phyloP scores from a whole-genome alignment of 2,329 filamentous ascomycete species.

The Colletotrichum aenigma region DNA sequence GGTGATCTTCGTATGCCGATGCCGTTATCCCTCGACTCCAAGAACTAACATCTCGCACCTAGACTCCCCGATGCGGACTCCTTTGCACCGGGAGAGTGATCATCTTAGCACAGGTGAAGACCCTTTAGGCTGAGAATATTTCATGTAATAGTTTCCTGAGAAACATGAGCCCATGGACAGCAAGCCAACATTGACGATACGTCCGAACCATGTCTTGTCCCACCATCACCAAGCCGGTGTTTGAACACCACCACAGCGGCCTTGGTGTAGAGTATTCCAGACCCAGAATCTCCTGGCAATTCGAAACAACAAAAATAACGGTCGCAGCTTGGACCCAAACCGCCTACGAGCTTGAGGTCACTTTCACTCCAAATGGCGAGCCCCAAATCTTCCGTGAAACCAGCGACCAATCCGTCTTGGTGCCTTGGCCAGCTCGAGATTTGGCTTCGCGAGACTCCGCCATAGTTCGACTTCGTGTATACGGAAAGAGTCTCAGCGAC shows the following conservation, averaged over 20 bases:
- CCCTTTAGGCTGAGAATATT: neutral
- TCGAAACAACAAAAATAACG: neutral
- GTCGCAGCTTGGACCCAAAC: slow-evolving; percentile 16
- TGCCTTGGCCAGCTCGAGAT: slow-evolving; percentile 23
- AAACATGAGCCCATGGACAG: neutral
- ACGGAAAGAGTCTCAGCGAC: slow-evolving; percentile 19
- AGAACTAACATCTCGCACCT: neutral
- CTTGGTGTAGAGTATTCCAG: slow-evolving; percentile 11
- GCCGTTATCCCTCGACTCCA: neutral
- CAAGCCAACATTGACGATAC: neutral
- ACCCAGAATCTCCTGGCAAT: slow-evolving; percentile 24
- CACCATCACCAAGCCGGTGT: slow-evolving; percentile 1
- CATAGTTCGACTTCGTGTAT: slow-evolving; percentile 30
- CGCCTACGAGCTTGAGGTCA: slow-evolving; percentile 21
- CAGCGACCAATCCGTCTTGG: slow-evolving; percentile 18
- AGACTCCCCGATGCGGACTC: neutral
- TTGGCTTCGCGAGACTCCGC: slow-evolving; percentile 30
- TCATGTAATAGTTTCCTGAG: neutral
- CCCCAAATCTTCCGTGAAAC: neutral
- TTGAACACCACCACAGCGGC: slow-evolving; percentile 24
- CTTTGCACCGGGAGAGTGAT: neutral
- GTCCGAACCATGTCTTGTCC: neutral
- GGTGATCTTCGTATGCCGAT: neutral
- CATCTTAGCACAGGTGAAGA: neutral
- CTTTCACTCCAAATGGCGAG: neutral